Conservation (phyloP, 345 rosid species). For the Sisymbrium irio region DNA sequence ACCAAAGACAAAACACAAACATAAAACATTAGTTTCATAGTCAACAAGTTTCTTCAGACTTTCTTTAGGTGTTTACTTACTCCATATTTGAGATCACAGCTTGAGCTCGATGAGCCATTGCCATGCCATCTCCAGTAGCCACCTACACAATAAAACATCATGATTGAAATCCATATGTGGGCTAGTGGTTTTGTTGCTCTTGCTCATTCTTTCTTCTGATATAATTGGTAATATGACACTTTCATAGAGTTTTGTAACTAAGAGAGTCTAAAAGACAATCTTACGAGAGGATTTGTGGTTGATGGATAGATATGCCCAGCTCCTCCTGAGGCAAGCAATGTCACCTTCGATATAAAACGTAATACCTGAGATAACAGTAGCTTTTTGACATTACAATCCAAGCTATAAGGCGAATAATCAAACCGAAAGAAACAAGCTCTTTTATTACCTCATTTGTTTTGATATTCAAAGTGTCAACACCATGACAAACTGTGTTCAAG, state of each 20-base stretch:
- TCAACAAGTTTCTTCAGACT: background rate
- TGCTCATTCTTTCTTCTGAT: background rate
- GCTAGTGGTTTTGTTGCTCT: background rate
- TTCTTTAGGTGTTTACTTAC: conserved; percentile 46
- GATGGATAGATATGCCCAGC: conserved; percentile 97
- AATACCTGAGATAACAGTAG: conserved; percentile 51
- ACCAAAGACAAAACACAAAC: conserved; percentile 14
- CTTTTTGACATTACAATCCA: conserved; percentile 2
- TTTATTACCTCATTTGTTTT: conserved; percentile 74
- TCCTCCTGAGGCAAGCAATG: conserved; percentile 95
- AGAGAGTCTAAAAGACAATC: conserved; percentile 14
- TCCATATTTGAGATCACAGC: conserved; percentile 98
- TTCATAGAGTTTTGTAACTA: conserved; percentile 1
- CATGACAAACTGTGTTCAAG: conserved; percentile 68
- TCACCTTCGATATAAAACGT: conserved; percentile 88
- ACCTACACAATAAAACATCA: conserved; percentile 47
- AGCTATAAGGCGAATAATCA: background rate
- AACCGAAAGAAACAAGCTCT: background rate
- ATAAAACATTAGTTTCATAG: background rate
- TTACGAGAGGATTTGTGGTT: conserved; percentile 91
- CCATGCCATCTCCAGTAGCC: conserved; percentile 97
- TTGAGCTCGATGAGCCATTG: conserved; percentile 96
- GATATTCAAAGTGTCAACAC: conserved; percentile 82
- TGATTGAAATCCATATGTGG: background rate
- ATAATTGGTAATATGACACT: background rate